phyloP scores from a whole-genome alignment of 2,329 filamentous ascomycete species.

The Paramyrothecium sp. region DNA sequence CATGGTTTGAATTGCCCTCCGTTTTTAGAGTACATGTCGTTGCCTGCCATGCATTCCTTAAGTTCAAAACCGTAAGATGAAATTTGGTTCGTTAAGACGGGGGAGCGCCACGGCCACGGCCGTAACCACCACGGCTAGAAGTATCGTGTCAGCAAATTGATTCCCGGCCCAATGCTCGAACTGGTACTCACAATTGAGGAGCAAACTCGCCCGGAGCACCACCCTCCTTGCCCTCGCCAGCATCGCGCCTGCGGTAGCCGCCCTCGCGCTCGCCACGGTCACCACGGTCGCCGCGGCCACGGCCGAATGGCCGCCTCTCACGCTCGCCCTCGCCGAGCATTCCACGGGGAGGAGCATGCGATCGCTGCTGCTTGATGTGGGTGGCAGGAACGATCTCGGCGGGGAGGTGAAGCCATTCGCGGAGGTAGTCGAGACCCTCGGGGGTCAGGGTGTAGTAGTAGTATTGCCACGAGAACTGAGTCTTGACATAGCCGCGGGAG shows the following conservation, averaged over 20 bases:
- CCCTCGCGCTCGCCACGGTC: slow-evolving; percentile 81
- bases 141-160: slow-evolving; percentile 30
- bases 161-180: background rate
- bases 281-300: slow-evolving; percentile 69
- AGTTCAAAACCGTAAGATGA: slow-evolving; percentile 40
- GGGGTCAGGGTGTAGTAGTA: slow-evolving; percentile 99
- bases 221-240: slow-evolving; percentile 85
- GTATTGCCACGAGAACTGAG: slow-evolving; percentile 99
- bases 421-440: slow-evolving; percentile 99
- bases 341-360: slow-evolving; percentile 94
- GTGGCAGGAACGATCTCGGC: slow-evolving; percentile 99
- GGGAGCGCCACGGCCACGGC: slow-evolving; percentile 83
- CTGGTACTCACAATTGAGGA: slow-evolving; percentile 73
- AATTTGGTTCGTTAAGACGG: slow-evolving; percentile 53
- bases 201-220: slow-evolving; percentile 89
- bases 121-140: slow-evolving; percentile 77
- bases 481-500: slow-evolving; percentile 99
- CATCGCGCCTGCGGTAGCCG: slow-evolving; percentile 89
- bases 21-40: slow-evolving; percentile 48
- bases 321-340: slow-evolving; percentile 89
- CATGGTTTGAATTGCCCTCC: slow-evolving; percentile 39
- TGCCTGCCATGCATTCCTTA: slow-evolving; percentile 41
- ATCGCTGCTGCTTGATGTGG: slow-evolving; percentile 99
- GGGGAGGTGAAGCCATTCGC: slow-evolving; percentile 99
- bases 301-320: slow-evolving; percentile 82